Evolutionary conservation across 139 green algal genomes (phyloP).

Genomic region (Coelastrella sp.): DNA sequence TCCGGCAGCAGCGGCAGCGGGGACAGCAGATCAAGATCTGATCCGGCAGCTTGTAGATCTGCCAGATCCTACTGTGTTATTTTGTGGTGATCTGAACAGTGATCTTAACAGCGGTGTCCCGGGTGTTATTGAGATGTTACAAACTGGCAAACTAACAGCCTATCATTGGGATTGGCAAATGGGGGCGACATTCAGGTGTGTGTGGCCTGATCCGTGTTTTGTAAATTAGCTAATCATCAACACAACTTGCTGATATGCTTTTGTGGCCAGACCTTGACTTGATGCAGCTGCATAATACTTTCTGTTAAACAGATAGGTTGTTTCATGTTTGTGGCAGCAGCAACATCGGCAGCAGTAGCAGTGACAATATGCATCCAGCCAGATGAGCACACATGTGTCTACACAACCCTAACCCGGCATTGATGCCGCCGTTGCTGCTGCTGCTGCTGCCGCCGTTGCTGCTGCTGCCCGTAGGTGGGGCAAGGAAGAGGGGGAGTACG

Average conservation of each 20-base stretch:
- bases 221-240: background rate
- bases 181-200: constrained; percentile 81
- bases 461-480: constrained; percentile 33
- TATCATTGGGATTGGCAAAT: constrained; percentile 90
- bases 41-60: background rate
- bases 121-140: constrained; percentile 86
- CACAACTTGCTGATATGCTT: background rate
- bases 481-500: constrained; percentile 47
- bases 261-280: too few species aligned
- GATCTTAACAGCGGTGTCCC: constrained; percentile 90
- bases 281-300: too few species aligned
- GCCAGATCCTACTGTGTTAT: constrained; percentile 68
- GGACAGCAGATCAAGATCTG: background rate
- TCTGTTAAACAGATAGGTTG: too few species aligned
- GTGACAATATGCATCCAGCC: too few species aligned
- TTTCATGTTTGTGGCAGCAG: too few species aligned
- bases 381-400: too few species aligned
- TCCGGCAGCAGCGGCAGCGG: constrained; percentile 42
- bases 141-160: constrained; percentile 65
- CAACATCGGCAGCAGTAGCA: too few species aligned
- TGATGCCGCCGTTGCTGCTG: background rate
- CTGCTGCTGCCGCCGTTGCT: background rate
- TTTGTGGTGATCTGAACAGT: constrained; percentile 92
- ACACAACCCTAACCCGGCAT: background rate
- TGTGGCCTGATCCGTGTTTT: background rate